phyloP scores from a whole-genome alignment of 805 yeast genomes.

The Candida maesae region DNA sequence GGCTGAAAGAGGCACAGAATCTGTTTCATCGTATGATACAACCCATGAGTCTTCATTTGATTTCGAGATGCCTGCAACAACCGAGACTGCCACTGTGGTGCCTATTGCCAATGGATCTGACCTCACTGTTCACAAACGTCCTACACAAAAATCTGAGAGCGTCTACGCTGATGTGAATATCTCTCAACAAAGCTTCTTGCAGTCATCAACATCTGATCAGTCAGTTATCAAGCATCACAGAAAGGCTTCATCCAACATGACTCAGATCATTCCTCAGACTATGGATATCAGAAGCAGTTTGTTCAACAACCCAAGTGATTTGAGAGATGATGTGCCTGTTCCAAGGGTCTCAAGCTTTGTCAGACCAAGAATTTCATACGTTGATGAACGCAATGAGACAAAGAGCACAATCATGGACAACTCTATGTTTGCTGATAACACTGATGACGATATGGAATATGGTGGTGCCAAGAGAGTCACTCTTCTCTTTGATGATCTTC shows the following conservation, averaged over 20 bases:
- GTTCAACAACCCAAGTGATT: constrained; percentile 21
- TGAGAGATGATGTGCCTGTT: constrained; percentile 16
- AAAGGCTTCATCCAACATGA: constrained; percentile 17
- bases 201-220: constrained; percentile 14
- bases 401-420: constrained; percentile 20
- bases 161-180: constrained; percentile 22
- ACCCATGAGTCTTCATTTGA: constrained; percentile 25
- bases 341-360: constrained; percentile 12
- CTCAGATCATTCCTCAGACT: constrained; percentile 10
- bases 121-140: constrained; percentile 20
- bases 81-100: constrained; percentile 26
- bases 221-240: constrained; percentile 24
- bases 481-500: constrained; percentile 25
- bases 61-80: constrained; percentile 24
- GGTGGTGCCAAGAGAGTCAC: constrained; percentile 26
- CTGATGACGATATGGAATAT: constrained; percentile 22
- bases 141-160: constrained; percentile 20
- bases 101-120: constrained; percentile 27
- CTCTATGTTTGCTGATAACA: constrained; percentile 26
- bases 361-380: constrained; percentile 14
- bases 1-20: constrained; percentile 3
- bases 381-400: constrained; percentile 16
- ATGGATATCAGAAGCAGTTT: constrained; percentile 24
- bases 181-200: constrained; percentile 9
- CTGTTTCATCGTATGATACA: constrained; percentile 5